phyloP scores from a whole-genome alignment of 306 rosid species.

The Quercus parvula region DNA sequence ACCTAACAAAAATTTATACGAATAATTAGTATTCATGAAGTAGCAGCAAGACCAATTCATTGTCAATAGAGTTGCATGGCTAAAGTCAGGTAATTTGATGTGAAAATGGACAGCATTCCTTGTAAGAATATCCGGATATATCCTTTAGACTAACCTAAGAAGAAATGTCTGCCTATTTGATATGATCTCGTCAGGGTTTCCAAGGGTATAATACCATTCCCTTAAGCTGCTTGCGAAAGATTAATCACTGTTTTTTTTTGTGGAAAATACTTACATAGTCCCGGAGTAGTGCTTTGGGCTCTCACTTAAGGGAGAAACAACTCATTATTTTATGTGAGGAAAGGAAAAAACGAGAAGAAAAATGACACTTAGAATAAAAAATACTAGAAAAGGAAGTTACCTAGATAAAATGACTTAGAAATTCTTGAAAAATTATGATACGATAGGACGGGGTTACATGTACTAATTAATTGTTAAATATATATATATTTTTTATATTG shows the following conservation, averaged over 20 bases:
- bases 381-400: constrained; percentile 20
- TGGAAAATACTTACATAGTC: neutral
- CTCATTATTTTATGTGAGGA: neutral
- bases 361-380: constrained; percentile 3
- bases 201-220: neutral
- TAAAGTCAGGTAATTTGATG: neutral
- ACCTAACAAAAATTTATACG: neutral
- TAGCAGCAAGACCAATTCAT: neutral
- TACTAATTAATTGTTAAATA: too few species aligned
- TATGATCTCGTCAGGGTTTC: neutral
- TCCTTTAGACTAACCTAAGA: neutral
- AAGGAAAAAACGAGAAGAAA: constrained; percentile 6
- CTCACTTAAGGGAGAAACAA: too few species aligned
- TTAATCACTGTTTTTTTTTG: neutral
- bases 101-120: neutral
- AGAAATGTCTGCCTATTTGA: constrained; percentile 8
- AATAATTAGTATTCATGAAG: neutral
- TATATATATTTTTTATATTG: too few species aligned
- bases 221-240: neutral
- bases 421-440: neutral
- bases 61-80: neutral
- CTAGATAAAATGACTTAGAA: constrained; percentile 23
- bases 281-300: too few species aligned
- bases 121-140: neutral
- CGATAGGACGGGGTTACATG: too few species aligned